Evolutionary conservation across 306 rosid species (phyloP).

Genomic region (Glycine latifolia): DNA sequence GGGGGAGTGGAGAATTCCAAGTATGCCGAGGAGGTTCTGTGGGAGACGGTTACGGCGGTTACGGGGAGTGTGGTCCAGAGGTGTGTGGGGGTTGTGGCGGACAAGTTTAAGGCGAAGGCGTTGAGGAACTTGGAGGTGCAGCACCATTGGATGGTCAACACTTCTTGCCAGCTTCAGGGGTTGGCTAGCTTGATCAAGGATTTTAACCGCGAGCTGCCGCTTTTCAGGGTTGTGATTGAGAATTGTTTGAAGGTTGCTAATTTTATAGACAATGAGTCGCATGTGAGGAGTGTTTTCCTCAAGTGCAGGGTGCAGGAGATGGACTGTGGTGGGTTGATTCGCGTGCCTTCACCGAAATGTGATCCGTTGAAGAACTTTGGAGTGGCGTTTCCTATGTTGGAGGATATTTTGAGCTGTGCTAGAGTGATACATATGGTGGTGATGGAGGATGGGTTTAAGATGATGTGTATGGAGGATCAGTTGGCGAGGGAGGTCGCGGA

Average conservation of each 20-base stretch:
- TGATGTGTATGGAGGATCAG: conserved; percentile 71
- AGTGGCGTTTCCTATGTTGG: conserved; percentile 77
- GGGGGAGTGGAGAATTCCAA: conserved; percentile 70
- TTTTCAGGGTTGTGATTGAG: conserved; percentile 77
- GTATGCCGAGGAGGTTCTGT: conserved; percentile 88
- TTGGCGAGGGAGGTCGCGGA: conserved; percentile 69
- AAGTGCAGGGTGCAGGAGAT: conserved; percentile 77
- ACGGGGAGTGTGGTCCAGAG: conserved; percentile 71
- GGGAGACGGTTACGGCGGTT: conserved; percentile 66
- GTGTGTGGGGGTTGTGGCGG: conserved; percentile 93
- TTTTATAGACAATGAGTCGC: conserved; percentile 65
- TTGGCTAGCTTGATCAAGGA: conserved; percentile 88
- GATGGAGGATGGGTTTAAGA: conserved; percentile 75
- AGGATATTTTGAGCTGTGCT: conserved; percentile 76
- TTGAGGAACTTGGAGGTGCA: conserved; percentile 87
- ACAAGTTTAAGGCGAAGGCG: conserved; percentile 90
- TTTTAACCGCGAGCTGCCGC: conserved; percentile 78
- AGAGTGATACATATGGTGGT: conserved; percentile 77
- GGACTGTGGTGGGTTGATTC: conserved; percentile 68
- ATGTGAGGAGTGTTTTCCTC: conserved; percentile 69
- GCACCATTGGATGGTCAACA: conserved; percentile 98
- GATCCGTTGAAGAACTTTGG: conserved; percentile 68
- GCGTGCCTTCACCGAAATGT: conserved; percentile 75
- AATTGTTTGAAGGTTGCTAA: conserved; percentile 77
- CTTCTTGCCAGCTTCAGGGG: conserved; percentile 96